These are phyloP conservation scores for Gaeumannomyces sp. DNA, from an alignment of 2,329 filamentous ascomycete species.

Conservation along the genomic window DNA sequence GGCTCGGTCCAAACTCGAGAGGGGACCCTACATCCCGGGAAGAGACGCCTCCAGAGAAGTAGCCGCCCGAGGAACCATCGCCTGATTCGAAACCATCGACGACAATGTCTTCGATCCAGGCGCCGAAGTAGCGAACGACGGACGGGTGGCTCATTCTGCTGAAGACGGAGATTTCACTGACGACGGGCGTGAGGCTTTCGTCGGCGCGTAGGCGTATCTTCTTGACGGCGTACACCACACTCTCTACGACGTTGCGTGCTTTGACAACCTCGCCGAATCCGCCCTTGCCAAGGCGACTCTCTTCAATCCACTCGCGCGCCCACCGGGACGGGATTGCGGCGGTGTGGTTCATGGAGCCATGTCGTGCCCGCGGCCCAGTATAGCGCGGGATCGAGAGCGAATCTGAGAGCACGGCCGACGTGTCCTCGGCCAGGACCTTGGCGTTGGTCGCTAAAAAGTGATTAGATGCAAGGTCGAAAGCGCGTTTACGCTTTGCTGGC, in stretches of 20 bases:
- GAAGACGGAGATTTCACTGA: slow-evolving; percentile 80
- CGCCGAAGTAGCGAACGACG: slow-evolving; percentile 85
- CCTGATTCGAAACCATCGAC: slow-evolving; percentile 46
- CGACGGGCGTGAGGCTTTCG: slow-evolving; percentile 70
- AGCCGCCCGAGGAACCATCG: slow-evolving; percentile 26
- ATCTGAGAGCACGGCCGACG: slow-evolving; percentile 31
- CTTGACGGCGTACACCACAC: slow-evolving; percentile 91
- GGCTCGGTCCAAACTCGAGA: slow-evolving; percentile 63
- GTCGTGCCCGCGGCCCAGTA: slow-evolving; percentile 43
- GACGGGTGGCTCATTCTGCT: slow-evolving; percentile 88
- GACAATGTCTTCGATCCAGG: slow-evolving; percentile 75
- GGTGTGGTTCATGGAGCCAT: slow-evolving; percentile 52
- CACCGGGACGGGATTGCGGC: slow-evolving; percentile 7
- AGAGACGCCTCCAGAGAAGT: slow-evolving; percentile 19
- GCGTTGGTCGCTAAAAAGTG: slow-evolving; percentile 63
- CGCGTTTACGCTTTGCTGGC: slow-evolving; percentile 74
- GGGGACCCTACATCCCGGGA: slow-evolving; percentile 26
- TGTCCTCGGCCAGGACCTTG: slow-evolving; percentile 46
- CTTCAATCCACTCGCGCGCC: slow-evolving; percentile 47
- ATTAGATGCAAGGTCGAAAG: slow-evolving; percentile 64
- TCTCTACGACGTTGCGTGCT: slow-evolving; percentile 88
- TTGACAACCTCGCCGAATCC: slow-evolving; percentile 97
- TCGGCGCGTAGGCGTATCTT: slow-evolving; percentile 84
- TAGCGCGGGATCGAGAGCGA: slow-evolving; percentile 37
- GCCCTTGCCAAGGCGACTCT: slow-evolving; percentile 82